Evolutionary conservation across 768 basidiomycete genomes (phyloP), one percentile per base, ranked within the genome.

Genomic region (Mycena epipterygia): DNA sequence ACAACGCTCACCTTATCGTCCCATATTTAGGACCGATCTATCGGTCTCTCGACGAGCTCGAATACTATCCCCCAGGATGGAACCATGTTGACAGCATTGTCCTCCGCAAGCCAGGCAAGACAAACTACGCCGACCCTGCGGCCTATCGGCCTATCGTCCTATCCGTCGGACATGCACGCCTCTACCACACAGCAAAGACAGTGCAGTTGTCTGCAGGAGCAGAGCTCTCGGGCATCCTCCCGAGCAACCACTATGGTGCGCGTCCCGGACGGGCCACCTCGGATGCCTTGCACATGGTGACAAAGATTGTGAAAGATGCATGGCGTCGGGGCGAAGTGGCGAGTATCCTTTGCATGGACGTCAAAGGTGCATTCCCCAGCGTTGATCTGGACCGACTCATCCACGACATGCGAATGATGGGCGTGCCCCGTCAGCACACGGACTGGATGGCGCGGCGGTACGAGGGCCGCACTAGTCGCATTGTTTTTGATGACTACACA

Each of bases 121-220:
- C 76, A 0, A 61, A 79, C 68, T 87, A 88, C 73, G 57, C 75
- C 0, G 39, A 74, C 0, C 64, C 84, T 0, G 81, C 80, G 35
- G 78, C 83, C 0, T 83, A 83, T 44, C 60, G 79, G 0, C 86
- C 84, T 0, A 84, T 87, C 2, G 80, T 79, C 0, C 80, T 86
- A 44, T 80, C 78, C 0, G 59, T 78, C 0, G 77, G 67, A 0
- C 46, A 25, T 81, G 0, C 78, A 81, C 0, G 72, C 74, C 32
- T 61, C 1, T 48, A 6, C 27, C 75, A 14, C 61, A 68, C 1
- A 52, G 80, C 0, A 6, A 62, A 61, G 33, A 53, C 46, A 1
- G 12, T 55, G 8, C 67, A 61, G n/a, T 4, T 29, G 11, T 0
- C 70, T 78, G 21, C 75, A 78, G 9, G 70, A 78, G 64, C 75